These are phyloP conservation scores for Amanita phalloides DNA, from an alignment of 768 basidiomycete species.

Conservation along the genomic window DNA sequence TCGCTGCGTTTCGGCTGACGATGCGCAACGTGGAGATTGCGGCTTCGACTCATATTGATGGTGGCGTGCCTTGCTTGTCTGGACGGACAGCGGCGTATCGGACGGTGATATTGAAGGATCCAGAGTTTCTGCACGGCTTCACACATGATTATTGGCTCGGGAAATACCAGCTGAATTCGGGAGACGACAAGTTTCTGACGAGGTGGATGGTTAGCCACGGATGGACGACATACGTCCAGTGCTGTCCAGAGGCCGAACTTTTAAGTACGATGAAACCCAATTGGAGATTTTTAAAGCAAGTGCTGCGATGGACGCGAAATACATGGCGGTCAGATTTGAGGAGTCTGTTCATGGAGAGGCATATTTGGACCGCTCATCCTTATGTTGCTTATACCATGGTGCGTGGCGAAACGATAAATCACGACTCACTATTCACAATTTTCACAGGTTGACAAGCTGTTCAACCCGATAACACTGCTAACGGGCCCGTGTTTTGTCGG, in stretches of 20 bases:
- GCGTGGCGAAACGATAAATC: conserved; percentile 13
- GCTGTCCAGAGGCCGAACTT: conserved; percentile 76
- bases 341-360: conserved; percentile 78
- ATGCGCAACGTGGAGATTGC: conserved; percentile 93
- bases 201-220: conserved; percentile 95
- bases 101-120: conserved; percentile 90
- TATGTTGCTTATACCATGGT: conserved; percentile 95
- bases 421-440: neutral
- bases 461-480: conserved; percentile 81
- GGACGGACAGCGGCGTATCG: conserved; percentile 92
- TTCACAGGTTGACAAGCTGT: conserved; percentile 65
- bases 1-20: conserved; percentile 85
- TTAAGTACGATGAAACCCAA: conserved; percentile 94
- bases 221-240: conserved; percentile 91
- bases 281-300: conserved; percentile 93
- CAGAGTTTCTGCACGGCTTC: conserved; percentile 86
- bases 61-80: conserved; percentile 84
- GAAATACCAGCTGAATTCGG: conserved; percentile 91
- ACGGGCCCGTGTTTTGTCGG: conserved; percentile 75
- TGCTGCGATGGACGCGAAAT: conserved; percentile 87
- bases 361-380: conserved; percentile 84
- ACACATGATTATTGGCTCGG: conserved; percentile 91
- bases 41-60: conserved; percentile 85
- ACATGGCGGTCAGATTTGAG: conserved; percentile 89
- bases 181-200: conserved; percentile 91